Evolutionary conservation across 768 basidiomycete species (phyloP), one percentile per base, ranked within the genome.

Genomic region (Amanita muscaria): DNA sequence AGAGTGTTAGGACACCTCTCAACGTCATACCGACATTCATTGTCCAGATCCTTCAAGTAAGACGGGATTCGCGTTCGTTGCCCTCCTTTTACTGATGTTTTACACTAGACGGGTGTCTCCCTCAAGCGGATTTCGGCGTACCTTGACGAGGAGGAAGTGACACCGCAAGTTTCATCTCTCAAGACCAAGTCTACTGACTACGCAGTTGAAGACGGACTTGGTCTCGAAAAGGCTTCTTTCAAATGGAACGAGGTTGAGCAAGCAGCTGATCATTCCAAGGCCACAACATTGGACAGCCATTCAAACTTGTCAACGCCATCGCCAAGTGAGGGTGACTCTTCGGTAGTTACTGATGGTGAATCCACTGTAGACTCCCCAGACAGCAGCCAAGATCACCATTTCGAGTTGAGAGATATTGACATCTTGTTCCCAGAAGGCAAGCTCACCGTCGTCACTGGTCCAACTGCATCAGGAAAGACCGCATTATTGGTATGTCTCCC

Each of bases 401-500:
- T 89, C 54, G 79, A 83, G 58, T 63, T 92, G 27, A 61, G 61
- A 42, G 80, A 90, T 56, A 65, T 90, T 27, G 67, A 68, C 23
- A 64, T 92, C 24, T 56, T 66, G 36, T 91, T 92, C 65, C 88
- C 89, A 0, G 72, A 80, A 27, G 79, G 82, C 8, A 58, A 78
- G 58, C 62, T 92, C 14, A 77, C 83, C 0, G 63, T 91, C 5
- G 68, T 91, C 42, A 82, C 81, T 16, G 84, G 83, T 1, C 84
- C 87, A 0, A 89, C 87, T 4, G 88, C 86, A 4, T 78, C 79
- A 32, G 88, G 88, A 1, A 92, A 92, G 65, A 87, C 83, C 0
- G 86, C 88, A 0, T 60, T 89, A 2, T 67, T 90, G 42, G 80
- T 80, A 51, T 29, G 76, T 60, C 2, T 7, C 18, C 11, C 31